A percentile compares a stretch with the other conserved stretches of the same genome.
Conservation (phyloP, 129 eudicot genomes). For the Dittrichia graveolens region DNA sequence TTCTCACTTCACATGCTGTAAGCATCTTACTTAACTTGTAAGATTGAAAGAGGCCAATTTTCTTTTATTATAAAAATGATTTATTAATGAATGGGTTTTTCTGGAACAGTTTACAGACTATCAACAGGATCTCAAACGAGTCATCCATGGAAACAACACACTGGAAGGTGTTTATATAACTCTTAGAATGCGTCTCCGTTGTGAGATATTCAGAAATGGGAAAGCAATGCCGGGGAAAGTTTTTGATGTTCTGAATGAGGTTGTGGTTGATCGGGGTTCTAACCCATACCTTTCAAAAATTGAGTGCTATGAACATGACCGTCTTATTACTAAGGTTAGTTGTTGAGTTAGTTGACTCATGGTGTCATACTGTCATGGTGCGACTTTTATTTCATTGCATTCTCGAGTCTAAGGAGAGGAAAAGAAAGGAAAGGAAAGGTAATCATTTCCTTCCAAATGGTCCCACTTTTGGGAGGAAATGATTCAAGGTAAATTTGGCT, state of each 20-base stretch:
- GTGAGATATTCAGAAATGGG: constrained; percentile 90
- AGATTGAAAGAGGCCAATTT: background rate
- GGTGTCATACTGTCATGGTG: background rate
- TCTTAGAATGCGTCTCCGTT: constrained; percentile 93
- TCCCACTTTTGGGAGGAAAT: too few species aligned
- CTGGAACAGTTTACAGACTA: constrained; percentile 76
- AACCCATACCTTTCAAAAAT: constrained; percentile 95
- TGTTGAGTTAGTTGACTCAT: constrained; percentile 5
- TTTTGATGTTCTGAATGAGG: constrained; percentile 91
- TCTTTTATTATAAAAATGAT: background rate
- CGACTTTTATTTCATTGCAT: background rate
- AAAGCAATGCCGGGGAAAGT: constrained; percentile 92
- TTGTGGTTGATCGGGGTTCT: constrained; percentile 98
- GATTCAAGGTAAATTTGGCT: too few species aligned
- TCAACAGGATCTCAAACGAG: constrained; percentile 78
- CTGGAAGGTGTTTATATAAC: constrained; percentile 95
- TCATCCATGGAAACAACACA: constrained; percentile 89
- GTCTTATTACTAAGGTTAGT: constrained; percentile 89
- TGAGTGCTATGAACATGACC: constrained; percentile 98
- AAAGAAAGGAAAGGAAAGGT: too few species aligned
- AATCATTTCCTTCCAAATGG: too few species aligned
- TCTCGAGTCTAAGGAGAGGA: too few species aligned
- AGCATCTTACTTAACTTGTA: constrained; percentile 35
- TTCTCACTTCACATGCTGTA: constrained; percentile 93
- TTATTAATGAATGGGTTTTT: constrained; percentile 3